A percentile compares a stretch with the other conserved stretches of the same genome.
These are phyloP conservation scores for Tuber aestivum DNA, from an alignment of 495 filamentous ascomycete species.

Conservation along the genomic window DNA sequence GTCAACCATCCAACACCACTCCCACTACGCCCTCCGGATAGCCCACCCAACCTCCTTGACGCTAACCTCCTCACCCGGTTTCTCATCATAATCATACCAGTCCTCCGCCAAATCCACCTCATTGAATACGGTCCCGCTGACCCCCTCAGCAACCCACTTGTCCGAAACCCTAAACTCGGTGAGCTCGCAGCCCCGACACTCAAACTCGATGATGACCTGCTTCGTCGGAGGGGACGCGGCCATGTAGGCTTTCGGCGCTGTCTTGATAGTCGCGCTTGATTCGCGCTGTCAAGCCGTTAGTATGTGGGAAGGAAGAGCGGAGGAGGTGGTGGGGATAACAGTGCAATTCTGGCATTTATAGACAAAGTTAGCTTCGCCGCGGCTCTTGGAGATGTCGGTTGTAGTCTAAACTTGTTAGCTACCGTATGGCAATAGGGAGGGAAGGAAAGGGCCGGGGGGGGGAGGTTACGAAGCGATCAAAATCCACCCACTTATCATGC, in stretches of 20 bases:
- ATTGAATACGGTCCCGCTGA: conserved; percentile 67
- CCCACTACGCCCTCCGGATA: conserved; percentile 57
- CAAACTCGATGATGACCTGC: conserved; percentile 77
- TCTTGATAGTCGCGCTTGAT: conserved; percentile 58
- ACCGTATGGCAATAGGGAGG: neutral
- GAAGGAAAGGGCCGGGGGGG: neutral
- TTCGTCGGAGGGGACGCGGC: conserved; percentile 61
- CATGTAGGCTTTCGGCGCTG: conserved; percentile 63
- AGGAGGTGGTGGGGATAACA: conserved; percentile 45
- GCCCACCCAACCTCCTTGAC: conserved; percentile 91
- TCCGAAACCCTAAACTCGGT: conserved; percentile 86
- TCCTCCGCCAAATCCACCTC: conserved; percentile 79
- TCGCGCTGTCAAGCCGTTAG: conserved; percentile 50
- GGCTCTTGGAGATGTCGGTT: conserved; percentile 80
- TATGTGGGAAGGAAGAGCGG: neutral
- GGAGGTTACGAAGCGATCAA: conserved; percentile 72
- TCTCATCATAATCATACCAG: conserved; percentile 84
- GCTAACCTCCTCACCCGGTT: conserved; percentile 66
- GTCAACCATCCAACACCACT: neutral
- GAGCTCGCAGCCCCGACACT: conserved; percentile 92
- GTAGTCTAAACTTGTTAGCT: conserved; percentile 54
- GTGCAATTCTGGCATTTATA: conserved; percentile 94
- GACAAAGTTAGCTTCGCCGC: conserved; percentile 95
- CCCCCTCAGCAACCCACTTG: conserved; percentile 77
- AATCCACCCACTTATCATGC: conserved; percentile 78